Percentiles rank a stretch among this genome's conserved stretches.
phyloP scores from a whole-genome alignment of 495 filamentous ascomycete species.

The Tuber borchii region DNA sequence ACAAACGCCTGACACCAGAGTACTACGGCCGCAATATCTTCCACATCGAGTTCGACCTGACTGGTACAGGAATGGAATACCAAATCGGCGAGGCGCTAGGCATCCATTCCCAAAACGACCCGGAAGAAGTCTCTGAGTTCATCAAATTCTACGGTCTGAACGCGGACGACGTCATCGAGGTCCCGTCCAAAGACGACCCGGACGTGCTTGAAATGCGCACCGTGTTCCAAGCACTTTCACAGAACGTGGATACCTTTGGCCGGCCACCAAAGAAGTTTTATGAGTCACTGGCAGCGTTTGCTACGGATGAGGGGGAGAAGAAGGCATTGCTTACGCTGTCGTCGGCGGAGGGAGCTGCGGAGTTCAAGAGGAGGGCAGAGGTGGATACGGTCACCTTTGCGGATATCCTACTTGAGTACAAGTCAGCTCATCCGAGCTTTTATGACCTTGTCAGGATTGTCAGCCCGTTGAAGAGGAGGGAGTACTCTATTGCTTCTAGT shows the following conservation, averaged over 20 bases:
- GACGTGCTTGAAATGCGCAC: conserved; percentile 77
- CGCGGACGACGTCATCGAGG: conserved; percentile 75
- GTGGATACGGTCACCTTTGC: conserved; percentile 90
- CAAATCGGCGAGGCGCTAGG: conserved; percentile 98
- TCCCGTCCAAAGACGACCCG: conserved; percentile 77
- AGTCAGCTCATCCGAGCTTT: conserved; percentile 81
- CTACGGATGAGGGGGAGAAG: conserved; percentile 73
- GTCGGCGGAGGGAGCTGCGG: conserved; percentile 74
- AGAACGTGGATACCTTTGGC: conserved; percentile 95
- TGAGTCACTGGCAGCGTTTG: conserved; percentile 81
- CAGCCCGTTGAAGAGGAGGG: conserved; percentile 83
- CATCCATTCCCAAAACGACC: conserved; percentile 89
- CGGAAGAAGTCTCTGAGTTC: conserved; percentile 69
- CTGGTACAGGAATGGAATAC: conserved; percentile 81
- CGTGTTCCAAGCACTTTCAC: conserved; percentile 82
- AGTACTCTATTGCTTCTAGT: conserved; percentile 95
- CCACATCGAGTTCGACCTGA: conserved; percentile 98
- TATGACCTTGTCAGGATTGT: conserved; percentile 86
- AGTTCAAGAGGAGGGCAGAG: conserved; percentile 91
- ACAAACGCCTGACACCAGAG: conserved; percentile 77
- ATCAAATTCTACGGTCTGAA: conserved; percentile 82
- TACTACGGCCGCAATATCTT: conserved; percentile 98
- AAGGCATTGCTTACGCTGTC: conserved; percentile 68
- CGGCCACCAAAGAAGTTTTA: conserved; percentile 96
- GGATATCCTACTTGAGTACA: conserved; percentile 80